A percentile compares a stretch with the other conserved stretches of the same genome.
Evolutionary conservation across 192 early-diverging fungal species (phyloP).

Genomic region (Coemansia sp.): DNA sequence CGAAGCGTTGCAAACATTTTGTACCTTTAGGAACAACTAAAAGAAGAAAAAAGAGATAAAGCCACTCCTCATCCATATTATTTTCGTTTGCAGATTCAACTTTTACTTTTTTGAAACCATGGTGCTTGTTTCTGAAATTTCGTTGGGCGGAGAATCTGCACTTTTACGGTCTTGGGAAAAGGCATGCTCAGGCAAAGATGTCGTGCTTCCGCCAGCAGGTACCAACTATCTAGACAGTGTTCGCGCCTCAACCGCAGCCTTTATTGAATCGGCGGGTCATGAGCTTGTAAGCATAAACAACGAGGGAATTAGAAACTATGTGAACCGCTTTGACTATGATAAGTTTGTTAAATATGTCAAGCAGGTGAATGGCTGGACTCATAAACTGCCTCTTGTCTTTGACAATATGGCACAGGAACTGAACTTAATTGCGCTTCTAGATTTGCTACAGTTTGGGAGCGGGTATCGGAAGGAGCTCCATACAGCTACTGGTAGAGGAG

Average conservation of each 20-base stretch:
- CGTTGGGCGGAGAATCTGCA: slow-evolving; percentile 7
- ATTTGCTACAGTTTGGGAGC: slow-evolving; percentile 75
- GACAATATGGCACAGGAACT: slow-evolving; percentile 71
- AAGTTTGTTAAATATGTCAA: slow-evolving; percentile 42
- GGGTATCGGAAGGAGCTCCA: slow-evolving; percentile 70
- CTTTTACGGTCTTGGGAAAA: slow-evolving; percentile 30
- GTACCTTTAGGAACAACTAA: neutral
- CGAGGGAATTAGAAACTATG: slow-evolving; percentile 30
- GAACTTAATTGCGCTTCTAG: slow-evolving; percentile 71
- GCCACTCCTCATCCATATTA: too few relatives aligned
- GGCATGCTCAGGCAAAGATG: slow-evolving; percentile 28
- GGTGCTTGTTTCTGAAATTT: slow-evolving; percentile 36
- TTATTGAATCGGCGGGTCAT: slow-evolving; percentile 18
- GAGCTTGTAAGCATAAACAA: slow-evolving; percentile 38
- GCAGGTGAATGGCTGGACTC: slow-evolving; percentile 47
- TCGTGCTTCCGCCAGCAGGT: slow-evolving; percentile 16
- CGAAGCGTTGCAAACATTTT: slow-evolving; percentile 44
- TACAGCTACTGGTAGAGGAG: slow-evolving; percentile 62
- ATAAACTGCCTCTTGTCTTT: slow-evolving; percentile 75
- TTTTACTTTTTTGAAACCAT: slow-evolving; percentile 5
- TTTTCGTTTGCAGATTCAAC: too few relatives aligned
- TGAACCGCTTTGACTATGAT: slow-evolving; percentile 22
- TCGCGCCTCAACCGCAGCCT: slow-evolving; percentile 33
- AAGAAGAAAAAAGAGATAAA: too few relatives aligned
- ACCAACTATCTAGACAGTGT: slow-evolving; percentile 42